These are phyloP conservation scores for Penicillium paradoxum DNA, from an alignment of 495 filamentous ascomycete genomes.

Conservation along the genomic window DNA sequence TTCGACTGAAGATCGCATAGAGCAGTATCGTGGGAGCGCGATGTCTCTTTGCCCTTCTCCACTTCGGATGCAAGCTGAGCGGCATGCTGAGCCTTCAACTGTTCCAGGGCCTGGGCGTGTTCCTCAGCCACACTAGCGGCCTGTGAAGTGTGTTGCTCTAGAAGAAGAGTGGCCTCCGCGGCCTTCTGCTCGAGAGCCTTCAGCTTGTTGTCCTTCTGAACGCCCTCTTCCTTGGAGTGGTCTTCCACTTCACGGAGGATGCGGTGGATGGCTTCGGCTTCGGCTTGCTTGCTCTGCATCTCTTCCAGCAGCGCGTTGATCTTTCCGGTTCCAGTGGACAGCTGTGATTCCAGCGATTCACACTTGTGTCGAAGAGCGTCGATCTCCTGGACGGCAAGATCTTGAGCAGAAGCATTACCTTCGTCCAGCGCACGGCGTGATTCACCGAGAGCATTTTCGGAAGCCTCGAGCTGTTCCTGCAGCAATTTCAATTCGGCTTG, in stretches of 20 bases:
- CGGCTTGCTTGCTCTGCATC: slow-evolving; percentile 35
- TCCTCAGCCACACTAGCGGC: slow-evolving; percentile 24
- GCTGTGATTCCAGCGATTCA: slow-evolving; percentile 34
- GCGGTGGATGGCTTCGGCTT: slow-evolving; percentile 35
- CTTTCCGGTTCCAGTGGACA: slow-evolving; percentile 33
- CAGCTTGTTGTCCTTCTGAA: slow-evolving; percentile 30
- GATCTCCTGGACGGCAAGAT: slow-evolving; percentile 38
- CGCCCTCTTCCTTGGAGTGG: slow-evolving; percentile 34
- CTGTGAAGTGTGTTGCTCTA: slow-evolving; percentile 31
- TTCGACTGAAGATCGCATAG: slow-evolving; percentile 37
- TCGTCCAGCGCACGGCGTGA: slow-evolving; percentile 36
- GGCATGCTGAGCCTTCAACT: slow-evolving; percentile 14
- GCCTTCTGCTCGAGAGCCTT: slow-evolving; percentile 34
- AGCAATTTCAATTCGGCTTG: slow-evolving; percentile 31
- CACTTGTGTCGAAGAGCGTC: slow-evolving; percentile 40
- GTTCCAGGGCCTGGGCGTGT: slow-evolving; percentile 30
- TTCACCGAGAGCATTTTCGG: slow-evolving; percentile 32
- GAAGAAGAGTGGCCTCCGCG: slow-evolving; percentile 27
- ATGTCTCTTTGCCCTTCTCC: slow-evolving; percentile 26
- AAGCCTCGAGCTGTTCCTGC: slow-evolving; percentile 30
- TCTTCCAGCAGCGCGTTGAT: slow-evolving; percentile 41
- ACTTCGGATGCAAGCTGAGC: slow-evolving; percentile 19
- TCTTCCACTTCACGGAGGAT: slow-evolving; percentile 32
- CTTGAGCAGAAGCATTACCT: slow-evolving; percentile 30
- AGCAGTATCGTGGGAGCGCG: slow-evolving; percentile 29